Base-by-base conservation (phyloP, 305 asterid species). In the Fraxinus sp. region DNA sequence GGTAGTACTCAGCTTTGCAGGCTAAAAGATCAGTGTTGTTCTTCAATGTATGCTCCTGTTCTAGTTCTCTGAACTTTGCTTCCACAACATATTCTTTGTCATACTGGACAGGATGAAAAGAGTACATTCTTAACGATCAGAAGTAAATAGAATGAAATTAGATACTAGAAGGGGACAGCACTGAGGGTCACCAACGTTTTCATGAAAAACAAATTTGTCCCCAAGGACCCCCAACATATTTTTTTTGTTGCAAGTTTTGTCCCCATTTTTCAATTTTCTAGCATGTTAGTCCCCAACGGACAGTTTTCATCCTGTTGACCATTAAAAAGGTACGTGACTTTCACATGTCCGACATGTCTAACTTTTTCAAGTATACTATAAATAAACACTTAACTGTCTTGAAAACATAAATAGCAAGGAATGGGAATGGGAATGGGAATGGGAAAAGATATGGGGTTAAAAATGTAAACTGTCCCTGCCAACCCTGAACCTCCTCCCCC, bases 1-100 rank as follows among this genome's bases (percentile, higher is more conserved):
- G 98, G 83, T 92, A 92, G 90, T 91, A 95, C 91, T 97, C 99
- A 77, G 99, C 99, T 93, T 93, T 97, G 95, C 99, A 92, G 83
- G 99, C 97, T 86, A 97, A 92, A 86, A 97, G 98, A 88, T 97
- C 99, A 32, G 98, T 93, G 89, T 97, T 97, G 86, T 90, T 87
- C 87, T 90, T 92, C 85, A 95, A 86, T 43, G 97, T 86, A 87
- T 93, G 90, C 76, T 92, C 97, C 87, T 90, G 94, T 88, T 97
- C 98, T 24, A 97, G 94, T 83, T 92, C 96, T 87, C 87, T 90
- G 84, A 95, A 97, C 89, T 91, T 97, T 85, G 91, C 87, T 84
- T 97, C 99, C 77, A 97, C 93, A 73, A 91, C 89, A 87, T 81
- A 93, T 78, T 92, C 98, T 88, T 93, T 90, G 82, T 95, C 98